Conservation (phyloP, 441 rosid species). For the Pelargonium citronellum region DNA sequence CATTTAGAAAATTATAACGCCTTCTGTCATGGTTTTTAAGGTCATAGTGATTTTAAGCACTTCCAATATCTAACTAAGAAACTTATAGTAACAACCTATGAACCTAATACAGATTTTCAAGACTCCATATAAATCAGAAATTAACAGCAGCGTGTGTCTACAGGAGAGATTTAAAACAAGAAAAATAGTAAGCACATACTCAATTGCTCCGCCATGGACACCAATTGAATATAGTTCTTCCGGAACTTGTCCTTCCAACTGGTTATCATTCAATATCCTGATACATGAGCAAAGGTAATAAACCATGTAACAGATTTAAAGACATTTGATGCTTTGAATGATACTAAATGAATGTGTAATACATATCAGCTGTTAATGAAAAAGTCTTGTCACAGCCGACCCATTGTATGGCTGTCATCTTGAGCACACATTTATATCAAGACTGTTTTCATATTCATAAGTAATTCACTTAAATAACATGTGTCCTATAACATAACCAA, state of each 20-base stretch:
- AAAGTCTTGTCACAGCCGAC: not conserved
- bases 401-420: not conserved
- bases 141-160: not conserved
- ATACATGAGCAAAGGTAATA: conserved; percentile 18
- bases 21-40: not conserved
- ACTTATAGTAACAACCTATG: too few relatives aligned
- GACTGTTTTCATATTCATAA: too few relatives aligned
- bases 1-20: not conserved
- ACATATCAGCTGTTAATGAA: not conserved
- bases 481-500: not conserved
- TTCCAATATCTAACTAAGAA: not conserved
- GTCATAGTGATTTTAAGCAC: not conserved
- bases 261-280: conserved; percentile 68
- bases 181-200: conserved; percentile 48
- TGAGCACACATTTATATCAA: not conserved
- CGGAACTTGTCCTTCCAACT: conserved; percentile 77
- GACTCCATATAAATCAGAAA: not conserved
- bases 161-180: not conserved
- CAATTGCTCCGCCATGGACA: conserved; percentile 86
- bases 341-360: not conserved
- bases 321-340: not conserved
- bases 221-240: conserved; percentile 79
- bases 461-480: too few relatives aligned
- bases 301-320: not conserved
- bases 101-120: too few relatives aligned